These are phyloP conservation scores for Globisporangium camurandrum DNA, from an alignment of 352 stramenopile genomes.

Conservation along the genomic window DNA sequence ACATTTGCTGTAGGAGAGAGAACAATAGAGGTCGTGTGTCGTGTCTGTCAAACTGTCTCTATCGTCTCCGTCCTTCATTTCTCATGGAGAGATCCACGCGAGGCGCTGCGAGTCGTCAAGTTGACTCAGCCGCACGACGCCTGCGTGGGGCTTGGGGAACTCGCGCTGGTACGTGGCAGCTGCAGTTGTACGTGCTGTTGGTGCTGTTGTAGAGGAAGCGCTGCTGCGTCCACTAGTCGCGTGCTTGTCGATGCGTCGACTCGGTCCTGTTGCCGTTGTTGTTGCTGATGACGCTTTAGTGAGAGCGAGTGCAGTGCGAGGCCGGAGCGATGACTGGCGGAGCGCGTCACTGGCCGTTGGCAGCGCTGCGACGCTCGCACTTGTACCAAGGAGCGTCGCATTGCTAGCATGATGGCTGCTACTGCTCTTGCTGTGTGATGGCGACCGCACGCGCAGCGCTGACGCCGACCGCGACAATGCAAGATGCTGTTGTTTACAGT, in stretches of 20 bases:
- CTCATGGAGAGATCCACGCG: constrained; percentile 33
- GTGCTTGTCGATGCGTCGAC: no score
- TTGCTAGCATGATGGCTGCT: not conserved
- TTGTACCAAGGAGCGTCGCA: not conserved
- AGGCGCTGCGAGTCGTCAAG: constrained; percentile 29
- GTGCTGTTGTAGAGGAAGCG: no score
- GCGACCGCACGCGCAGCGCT: constrained; percentile 28
- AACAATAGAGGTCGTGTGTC: no score
- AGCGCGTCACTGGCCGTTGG: not conserved
- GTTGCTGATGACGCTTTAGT: not conserved
- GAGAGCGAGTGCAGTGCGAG: constrained; percentile 3
- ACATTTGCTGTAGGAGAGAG: no score
- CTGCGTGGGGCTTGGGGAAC: constrained; percentile 44
- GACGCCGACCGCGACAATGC: constrained; percentile 27
- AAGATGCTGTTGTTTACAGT: constrained; percentile 32
- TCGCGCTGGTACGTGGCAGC: constrained; percentile 42
- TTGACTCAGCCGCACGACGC: constrained; percentile 26
- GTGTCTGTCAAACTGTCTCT: not conserved
- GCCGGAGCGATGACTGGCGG: not conserved
- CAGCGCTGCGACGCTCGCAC: not conserved
- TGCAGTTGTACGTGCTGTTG: no score
- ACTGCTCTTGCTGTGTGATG: constrained; percentile 7
- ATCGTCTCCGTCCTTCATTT: not conserved
- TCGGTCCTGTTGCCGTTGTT: not conserved
- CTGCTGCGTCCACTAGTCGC: not conserved